Evolutionary conservation across 805 yeast species (phyloP).

Genomic region (Wickerhamia fluorescens): DNA sequence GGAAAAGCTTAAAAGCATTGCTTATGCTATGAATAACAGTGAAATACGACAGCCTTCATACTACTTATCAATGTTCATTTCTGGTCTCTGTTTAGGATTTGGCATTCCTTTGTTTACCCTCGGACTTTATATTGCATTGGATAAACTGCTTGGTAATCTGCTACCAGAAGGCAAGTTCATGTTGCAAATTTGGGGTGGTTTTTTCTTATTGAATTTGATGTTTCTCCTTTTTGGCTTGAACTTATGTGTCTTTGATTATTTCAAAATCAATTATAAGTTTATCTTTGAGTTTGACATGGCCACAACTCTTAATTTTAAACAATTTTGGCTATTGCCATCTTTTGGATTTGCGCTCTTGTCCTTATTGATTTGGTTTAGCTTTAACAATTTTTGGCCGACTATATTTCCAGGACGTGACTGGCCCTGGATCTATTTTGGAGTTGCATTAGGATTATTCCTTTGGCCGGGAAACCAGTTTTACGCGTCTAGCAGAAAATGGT

Average conservation of each 20-base stretch:
- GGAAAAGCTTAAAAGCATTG: constrained; percentile 50
- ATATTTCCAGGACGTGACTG: constrained; percentile 59
- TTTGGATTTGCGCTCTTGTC: constrained; percentile 49
- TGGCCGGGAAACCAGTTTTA: constrained; percentile 57
- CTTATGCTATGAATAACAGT: constrained; percentile 29
- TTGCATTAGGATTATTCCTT: constrained; percentile 40
- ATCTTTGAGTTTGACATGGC: constrained; percentile 81
- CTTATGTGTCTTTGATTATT: constrained; percentile 64
- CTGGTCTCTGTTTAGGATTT: constrained; percentile 67
- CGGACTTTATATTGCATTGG: constrained; percentile 48
- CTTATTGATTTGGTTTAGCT: constrained; percentile 69
- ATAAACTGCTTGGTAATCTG: constrained; percentile 26
- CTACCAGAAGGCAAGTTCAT: constrained; percentile 53
- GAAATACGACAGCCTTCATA: constrained; percentile 20
- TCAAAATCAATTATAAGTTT: constrained; percentile 81
- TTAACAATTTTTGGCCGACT: constrained; percentile 58
- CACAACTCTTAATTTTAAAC: constrained; percentile 56
- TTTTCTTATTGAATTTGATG: constrained; percentile 57
- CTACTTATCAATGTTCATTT: constrained; percentile 44
- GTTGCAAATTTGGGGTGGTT: constrained; percentile 92
- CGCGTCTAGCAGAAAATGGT: constrained; percentile 70
- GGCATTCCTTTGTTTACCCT: constrained; percentile 61
- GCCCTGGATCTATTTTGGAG: constrained; percentile 72
- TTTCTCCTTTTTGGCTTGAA: constrained; percentile 59
- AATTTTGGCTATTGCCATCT: constrained; percentile 61